Percentiles rank a stretch among this genome's conserved stretches.
These are phyloP conservation scores for Pseudocercospora crystallina DNA, from an alignment of 2,329 filamentous ascomycete genomes.

Conservation along the genomic window DNA sequence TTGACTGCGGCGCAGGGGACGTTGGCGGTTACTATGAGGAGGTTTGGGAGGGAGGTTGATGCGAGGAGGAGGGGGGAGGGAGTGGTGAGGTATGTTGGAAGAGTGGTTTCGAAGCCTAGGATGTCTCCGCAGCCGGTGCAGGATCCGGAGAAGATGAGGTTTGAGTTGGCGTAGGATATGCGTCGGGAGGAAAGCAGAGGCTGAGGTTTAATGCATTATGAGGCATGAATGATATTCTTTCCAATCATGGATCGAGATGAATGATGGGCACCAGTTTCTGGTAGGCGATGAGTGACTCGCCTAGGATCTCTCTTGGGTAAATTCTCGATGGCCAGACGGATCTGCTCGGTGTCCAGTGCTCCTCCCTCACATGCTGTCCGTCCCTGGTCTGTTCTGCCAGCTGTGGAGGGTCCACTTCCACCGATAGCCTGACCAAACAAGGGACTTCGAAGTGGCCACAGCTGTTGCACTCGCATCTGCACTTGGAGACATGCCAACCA, in stretches of 20 bases:
- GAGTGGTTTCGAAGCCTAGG: neutral
- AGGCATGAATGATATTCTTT: neutral
- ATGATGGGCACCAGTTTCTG: constrained; percentile 18
- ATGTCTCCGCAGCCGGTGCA: too few relatives aligned
- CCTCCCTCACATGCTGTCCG: constrained; percentile 15
- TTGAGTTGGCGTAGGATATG: constrained; percentile 4
- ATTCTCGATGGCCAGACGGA: constrained; percentile 9
- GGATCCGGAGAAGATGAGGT: constrained; percentile 13
- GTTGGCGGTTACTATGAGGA: constrained; percentile 22
- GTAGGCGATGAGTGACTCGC: constrained; percentile 13
- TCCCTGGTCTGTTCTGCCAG: constrained; percentile 13
- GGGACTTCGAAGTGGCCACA: constrained; percentile 23
- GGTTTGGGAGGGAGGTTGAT: constrained; percentile 19
- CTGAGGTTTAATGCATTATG: constrained; percentile 10
- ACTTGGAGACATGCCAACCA: constrained; percentile 18
- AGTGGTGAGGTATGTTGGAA: too few relatives aligned
- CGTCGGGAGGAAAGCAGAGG: neutral
- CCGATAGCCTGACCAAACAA: constrained; percentile 22
- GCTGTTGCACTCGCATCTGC: constrained; percentile 21
- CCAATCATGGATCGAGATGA: constrained; percentile 3
- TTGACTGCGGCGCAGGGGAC: constrained; percentile 22
- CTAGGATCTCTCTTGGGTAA: constrained; percentile 13
- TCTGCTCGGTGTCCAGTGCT: constrained; percentile 17
- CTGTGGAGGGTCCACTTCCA: constrained; percentile 10
- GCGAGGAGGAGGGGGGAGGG: neutral